Conservation (phyloP, 768 basidiomycete genomes). For the Wakefieldia striispora region DNA sequence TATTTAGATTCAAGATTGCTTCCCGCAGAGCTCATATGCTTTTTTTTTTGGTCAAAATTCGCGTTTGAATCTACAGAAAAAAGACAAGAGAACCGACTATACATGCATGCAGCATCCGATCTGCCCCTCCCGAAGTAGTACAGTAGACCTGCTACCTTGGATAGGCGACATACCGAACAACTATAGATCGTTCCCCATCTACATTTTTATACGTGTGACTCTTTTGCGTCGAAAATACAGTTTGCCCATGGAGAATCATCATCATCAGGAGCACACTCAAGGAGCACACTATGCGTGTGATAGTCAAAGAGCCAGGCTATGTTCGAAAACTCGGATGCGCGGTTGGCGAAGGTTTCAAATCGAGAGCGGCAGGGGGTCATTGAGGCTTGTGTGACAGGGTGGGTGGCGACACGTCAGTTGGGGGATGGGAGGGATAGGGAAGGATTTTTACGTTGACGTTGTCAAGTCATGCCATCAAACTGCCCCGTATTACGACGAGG, state of each 20-base stretch:
- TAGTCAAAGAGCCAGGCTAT: slow-evolving; percentile 29
- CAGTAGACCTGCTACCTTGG: neutral
- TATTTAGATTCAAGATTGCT: no score
- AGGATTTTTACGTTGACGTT: neutral
- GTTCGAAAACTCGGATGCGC: slow-evolving; percentile 16
- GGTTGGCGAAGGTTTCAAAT: slow-evolving; percentile 2
- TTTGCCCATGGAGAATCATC: neutral
- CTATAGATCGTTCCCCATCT: neutral
- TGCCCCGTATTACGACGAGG: slow-evolving; percentile 13
- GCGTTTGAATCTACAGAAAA: no score
- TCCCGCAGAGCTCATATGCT: no score
- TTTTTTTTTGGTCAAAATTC: no score
- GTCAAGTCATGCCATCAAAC: slow-evolving; percentile 5
- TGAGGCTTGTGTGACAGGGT: slow-evolving; percentile 1
- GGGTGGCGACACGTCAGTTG: no score
- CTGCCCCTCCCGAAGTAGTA: neutral
- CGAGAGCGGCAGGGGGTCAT: slow-evolving; percentile 14
- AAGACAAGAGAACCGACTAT: no score
- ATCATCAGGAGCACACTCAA: slow-evolving; percentile 17
- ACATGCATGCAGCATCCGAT: neutral
- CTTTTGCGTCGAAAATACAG: neutral
- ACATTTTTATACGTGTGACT: neutral
- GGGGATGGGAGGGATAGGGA: no score
- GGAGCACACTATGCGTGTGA: slow-evolving; percentile 27
- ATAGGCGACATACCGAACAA: no score